Evolutionary conservation across 2,329 filamentous ascomycete genomes (phyloP), one percentile per base, ranked within the genome.

Genomic region (Fusarium sp.): DNA sequence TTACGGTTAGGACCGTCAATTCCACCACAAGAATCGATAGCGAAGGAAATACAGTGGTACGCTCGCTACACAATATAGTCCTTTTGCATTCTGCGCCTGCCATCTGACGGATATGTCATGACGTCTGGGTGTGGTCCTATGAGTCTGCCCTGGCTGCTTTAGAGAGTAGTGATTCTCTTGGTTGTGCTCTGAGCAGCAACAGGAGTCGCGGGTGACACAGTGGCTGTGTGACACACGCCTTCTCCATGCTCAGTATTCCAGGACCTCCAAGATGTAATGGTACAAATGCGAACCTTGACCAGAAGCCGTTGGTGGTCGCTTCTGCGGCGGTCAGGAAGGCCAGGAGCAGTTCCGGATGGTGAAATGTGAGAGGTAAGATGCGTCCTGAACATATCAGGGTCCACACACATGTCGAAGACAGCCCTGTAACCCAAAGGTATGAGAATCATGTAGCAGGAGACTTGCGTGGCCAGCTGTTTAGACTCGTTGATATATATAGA

Each of bases 31-130:
- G 54, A 5, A 17, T 32, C 11, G 2, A 28, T 10, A 14, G 26
- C 15, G 38, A 68, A 62, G 9, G 67, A 48, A 20, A 74, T 34
- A 34, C 15, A 8, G 32, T 34, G 32, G 8, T 34, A 34, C 32
- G 15, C 32, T 8, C 32, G 8, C 14, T 34, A 34, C 32, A 17
- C 15, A 34, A 34, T 0, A 15, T 30, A 10, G 26, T 8, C 14
- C 28, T 30, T 50, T 30, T 11, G 5, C 5, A 32, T 32, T 50
- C 4, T n/a, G 10, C 14, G 14, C 7, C 15, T 14, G 22, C 6
- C 0, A 32, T 15, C 10, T n/a, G 47, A 2, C 3, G 45, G 14
- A 30, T 7, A 30, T 30, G 20, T 17, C 45, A 7, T 28, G 26
- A 28, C 20, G 26, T 48, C 45, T 48, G 10, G 10, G 9, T 20